Evolutionary conservation across 768 basidiomycete genomes (phyloP).

Genomic region (Mycena galericulata): DNA sequence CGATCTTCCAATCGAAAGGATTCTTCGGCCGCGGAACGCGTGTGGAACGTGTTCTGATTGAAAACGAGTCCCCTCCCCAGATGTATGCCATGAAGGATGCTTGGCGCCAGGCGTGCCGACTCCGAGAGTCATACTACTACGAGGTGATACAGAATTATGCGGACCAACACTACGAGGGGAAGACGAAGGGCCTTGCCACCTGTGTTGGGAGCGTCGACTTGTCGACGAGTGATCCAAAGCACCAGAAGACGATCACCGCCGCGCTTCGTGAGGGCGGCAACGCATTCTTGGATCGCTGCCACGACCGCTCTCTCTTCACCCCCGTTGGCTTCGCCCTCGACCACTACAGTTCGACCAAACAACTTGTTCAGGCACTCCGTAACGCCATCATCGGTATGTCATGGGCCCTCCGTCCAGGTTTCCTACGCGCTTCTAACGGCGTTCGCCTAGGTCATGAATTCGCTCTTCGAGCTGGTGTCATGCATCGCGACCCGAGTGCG

Average conservation of each 20-base stretch:
- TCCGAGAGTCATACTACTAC: slow-evolving; percentile 14
- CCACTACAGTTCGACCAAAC: neutral
- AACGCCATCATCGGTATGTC: slow-evolving; percentile 12
- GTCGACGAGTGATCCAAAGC: neutral
- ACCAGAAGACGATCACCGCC: slow-evolving; percentile 9
- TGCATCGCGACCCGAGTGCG: slow-evolving; percentile 23
- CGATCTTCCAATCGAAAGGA: slow-evolving; percentile 18
- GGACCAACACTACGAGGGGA: neutral
- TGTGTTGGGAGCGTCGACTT: neutral
- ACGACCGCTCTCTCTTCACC: neutral
- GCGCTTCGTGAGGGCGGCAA: neutral
- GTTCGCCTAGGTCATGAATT: slow-evolving; percentile 4
- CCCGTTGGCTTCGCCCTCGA: slow-evolving; percentile 1
- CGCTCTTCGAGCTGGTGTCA: slow-evolving; percentile 12
- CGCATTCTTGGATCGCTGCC: slow-evolving; percentile 1
- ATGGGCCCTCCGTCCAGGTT: neutral
- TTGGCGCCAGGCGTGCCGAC: slow-evolving; percentile 20
- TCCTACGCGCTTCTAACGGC: neutral
- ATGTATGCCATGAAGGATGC: slow-evolving; percentile 20
- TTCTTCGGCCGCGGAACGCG: slow-evolving; percentile 2
- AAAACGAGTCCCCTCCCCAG: neutral
- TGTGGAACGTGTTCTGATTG: slow-evolving; percentile 3
- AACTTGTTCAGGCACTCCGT: neutral
- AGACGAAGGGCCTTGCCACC: no score
- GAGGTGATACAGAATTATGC: slow-evolving; percentile 10